Conservation (phyloP, 2,329 filamentous ascomycete genomes). For the Diaporthe citrichinensis region DNA sequence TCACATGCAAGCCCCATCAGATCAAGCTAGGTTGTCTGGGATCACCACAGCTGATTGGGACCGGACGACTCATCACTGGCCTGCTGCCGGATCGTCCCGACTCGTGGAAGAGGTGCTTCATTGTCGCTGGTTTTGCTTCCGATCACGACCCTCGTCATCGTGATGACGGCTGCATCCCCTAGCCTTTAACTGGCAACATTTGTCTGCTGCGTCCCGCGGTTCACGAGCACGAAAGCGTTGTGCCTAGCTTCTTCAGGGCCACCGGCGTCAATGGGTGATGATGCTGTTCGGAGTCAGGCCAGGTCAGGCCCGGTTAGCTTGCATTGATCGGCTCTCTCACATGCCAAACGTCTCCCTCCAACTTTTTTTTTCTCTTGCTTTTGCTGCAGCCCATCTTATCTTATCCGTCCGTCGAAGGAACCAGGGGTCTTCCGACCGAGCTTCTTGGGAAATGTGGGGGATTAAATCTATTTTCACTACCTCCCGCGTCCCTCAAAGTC, state of each 20-base stretch:
- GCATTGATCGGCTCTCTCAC: conserved; percentile 31
- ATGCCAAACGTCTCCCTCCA: conserved; percentile 12
- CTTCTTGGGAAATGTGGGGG: conserved; percentile 5
- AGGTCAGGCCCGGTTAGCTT: conserved; percentile 3
- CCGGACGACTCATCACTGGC: neutral
- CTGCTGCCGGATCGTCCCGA: conserved; percentile 24
- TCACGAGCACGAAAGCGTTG: conserved; percentile 5
- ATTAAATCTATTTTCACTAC: conserved; percentile 15
- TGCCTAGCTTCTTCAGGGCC: conserved; percentile 2
- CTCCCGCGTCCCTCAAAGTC: neutral
- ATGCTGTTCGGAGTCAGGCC: conserved; percentile 15
- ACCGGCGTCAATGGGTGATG: conserved; percentile 8
- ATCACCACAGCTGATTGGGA: conserved; percentile 8
- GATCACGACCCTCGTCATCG: neutral
- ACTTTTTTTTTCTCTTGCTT: conserved; percentile 6
- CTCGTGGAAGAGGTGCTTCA: neutral
- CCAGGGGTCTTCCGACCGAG: conserved; percentile 23
- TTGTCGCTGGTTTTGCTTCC: neutral
- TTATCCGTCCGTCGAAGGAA: conserved; percentile 16
- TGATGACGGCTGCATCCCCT: neutral
- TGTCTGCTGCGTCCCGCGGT: conserved; percentile 5
- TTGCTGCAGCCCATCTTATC: conserved; percentile 31
- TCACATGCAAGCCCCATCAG: conserved; percentile 28
- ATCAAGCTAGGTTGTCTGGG: conserved; percentile 19
- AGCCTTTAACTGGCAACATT: neutral